Conservation (phyloP, 176 grass and related monocot genomes). For the Echinochloa phyllopogon region DNA sequence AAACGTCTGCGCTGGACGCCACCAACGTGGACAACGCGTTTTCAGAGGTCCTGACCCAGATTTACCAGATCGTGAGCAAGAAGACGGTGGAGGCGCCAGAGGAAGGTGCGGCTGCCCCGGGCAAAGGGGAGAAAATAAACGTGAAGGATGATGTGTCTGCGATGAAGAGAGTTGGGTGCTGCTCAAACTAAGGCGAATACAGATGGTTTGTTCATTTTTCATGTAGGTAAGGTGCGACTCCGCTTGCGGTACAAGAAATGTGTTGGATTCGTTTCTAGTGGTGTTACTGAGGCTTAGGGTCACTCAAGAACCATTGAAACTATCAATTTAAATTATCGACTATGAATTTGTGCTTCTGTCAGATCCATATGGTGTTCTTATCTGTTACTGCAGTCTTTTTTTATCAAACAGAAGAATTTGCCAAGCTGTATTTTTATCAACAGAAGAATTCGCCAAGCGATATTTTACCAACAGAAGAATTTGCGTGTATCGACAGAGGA, state of each 20-base stretch:
- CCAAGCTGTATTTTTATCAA: not conserved
- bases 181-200: slow-evolving; percentile 55
- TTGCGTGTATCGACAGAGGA: not conserved
- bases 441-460: not conserved
- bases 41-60: slow-evolving; percentile 72
- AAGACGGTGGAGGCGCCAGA: slow-evolving; percentile 58
- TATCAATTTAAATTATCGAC: slow-evolving; percentile 27
- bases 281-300: slow-evolving; percentile 36
- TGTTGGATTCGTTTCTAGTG: slow-evolving; percentile 34
- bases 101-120: slow-evolving; percentile 28
- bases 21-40: slow-evolving; percentile 67
- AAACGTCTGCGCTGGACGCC: slow-evolving; percentile 68
- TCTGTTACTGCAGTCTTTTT: not conserved
- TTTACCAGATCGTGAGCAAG: slow-evolving; percentile 64
- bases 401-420: too few species aligned
- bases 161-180: slow-evolving; percentile 59
- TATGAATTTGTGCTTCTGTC: slow-evolving; percentile 32
- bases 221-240: slow-evolving; percentile 34
- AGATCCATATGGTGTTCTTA: not conserved
- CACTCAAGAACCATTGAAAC: slow-evolving; percentile 23
- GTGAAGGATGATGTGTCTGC: slow-evolving; percentile 65
- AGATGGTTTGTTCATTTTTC: slow-evolving; percentile 40
- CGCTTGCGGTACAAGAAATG: slow-evolving; percentile 28
- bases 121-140: slow-evolving; percentile 69
- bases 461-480: not conserved